A percentile compares a stretch with the other conserved stretches of the same genome.
Conservation (phyloP, 345 rosid species). For the Acer saccharum region DNA sequence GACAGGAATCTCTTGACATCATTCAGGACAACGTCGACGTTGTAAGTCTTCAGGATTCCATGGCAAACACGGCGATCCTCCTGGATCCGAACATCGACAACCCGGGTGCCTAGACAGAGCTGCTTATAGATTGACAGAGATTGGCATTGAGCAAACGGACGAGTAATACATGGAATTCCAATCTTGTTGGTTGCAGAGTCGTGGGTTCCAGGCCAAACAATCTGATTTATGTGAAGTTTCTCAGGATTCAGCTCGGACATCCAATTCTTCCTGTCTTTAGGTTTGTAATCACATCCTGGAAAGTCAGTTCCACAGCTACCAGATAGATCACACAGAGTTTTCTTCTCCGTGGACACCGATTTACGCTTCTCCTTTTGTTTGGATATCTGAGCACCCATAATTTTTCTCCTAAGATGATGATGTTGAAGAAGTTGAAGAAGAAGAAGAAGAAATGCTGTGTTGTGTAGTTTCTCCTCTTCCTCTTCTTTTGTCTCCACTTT, state of each 20-base stretch:
- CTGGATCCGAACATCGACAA: conserved; percentile 74
- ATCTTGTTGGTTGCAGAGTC: conserved; percentile 92
- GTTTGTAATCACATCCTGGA: conserved; percentile 66
- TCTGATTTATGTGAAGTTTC: conserved; percentile 60
- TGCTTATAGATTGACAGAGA: conserved; percentile 70
- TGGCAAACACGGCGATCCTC: conserved; percentile 78
- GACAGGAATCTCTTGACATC: conserved; percentile 72
- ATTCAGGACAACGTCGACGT: conserved; percentile 60
- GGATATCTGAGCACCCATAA: conserved; percentile 74
- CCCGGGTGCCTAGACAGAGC: conserved; percentile 67
- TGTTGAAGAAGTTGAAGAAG: not conserved
- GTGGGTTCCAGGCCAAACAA: conserved; percentile 98
- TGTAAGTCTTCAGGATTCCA: conserved; percentile 70
- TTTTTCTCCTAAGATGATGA: not conserved
- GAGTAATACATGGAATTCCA: conserved; percentile 63
- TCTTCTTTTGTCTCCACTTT: not conserved
- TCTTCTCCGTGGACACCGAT: conserved; percentile 54
- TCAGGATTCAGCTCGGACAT: conserved; percentile 61
- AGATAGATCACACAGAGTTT: conserved; percentile 49
- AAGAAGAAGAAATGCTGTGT: not conserved
- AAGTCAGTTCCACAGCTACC: conserved; percentile 46
- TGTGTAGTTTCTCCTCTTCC: not conserved
- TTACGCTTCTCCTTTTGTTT: conserved; percentile 56
- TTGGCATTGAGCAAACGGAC: conserved; percentile 94
- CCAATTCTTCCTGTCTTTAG: conserved; percentile 75